These are phyloP conservation scores for Trichophyton benhamiae DNA, from an alignment of 2,329 filamentous ascomycete species.

Conservation along the genomic window DNA sequence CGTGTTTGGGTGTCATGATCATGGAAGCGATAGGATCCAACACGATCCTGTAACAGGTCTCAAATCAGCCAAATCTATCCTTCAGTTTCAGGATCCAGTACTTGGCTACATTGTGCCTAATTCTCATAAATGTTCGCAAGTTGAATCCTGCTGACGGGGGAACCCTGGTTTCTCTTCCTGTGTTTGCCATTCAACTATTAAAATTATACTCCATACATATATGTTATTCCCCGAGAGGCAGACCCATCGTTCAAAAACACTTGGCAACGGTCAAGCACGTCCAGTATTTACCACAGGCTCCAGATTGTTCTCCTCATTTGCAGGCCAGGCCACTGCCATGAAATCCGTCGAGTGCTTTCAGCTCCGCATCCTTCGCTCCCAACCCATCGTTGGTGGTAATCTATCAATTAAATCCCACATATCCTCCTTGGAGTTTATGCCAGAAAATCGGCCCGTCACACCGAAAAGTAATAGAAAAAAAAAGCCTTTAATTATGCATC, in stretches of 20 bases:
- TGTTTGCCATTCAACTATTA: background rate
- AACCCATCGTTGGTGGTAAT: background rate
- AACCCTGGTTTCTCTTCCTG: background rate
- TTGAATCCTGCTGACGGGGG: background rate
- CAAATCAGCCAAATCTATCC: background rate
- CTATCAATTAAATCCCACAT: background rate
- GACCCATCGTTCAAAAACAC: too few species aligned
- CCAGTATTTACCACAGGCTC: too few species aligned
- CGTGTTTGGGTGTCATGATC: background rate
- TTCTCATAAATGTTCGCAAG: background rate
- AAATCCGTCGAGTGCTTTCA: too few species aligned
- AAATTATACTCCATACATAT: background rate
- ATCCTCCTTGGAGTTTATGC: background rate
- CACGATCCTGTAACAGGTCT: background rate
- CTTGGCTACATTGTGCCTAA: background rate
- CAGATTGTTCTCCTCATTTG: too few species aligned
- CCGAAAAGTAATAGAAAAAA: background rate
- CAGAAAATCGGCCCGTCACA: background rate
- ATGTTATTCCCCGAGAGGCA: background rate
- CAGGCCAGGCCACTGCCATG: too few species aligned
- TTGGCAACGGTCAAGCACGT: too few species aligned
- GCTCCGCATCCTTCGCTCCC: background rate
- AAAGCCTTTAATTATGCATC: background rate
- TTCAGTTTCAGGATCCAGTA: background rate
- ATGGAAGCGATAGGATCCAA: background rate